Evolutionary conservation across 768 basidiomycete genomes (phyloP).

Genomic region (Termitomyces sp.): DNA sequence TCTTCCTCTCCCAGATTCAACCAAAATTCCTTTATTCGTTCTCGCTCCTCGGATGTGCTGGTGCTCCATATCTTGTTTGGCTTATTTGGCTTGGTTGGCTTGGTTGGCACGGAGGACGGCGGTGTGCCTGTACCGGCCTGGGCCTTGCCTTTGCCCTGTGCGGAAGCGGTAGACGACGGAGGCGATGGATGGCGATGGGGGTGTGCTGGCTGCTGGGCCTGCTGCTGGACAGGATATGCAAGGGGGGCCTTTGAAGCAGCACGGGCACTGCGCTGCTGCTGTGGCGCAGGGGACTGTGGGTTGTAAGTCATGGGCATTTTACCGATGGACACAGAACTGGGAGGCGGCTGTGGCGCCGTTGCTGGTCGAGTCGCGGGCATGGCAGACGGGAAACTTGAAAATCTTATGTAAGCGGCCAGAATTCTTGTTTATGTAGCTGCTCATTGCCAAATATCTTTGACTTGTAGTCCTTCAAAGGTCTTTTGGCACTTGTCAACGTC

Average conservation of each 20-base stretch:
- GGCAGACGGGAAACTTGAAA: constrained; percentile 21
- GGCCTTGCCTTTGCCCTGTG: constrained; percentile 24
- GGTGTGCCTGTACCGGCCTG: constrained; percentile 27
- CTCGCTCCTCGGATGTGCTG: constrained; percentile 86
- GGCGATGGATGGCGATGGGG: constrained; percentile 41
- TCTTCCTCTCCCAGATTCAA: constrained; percentile 88
- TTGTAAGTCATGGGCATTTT: constrained; percentile 89
- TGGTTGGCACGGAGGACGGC: constrained; percentile 29
- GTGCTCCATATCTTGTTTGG: constrained; percentile 94
- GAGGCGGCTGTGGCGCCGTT: constrained; percentile 36
- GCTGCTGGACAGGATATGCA: constrained; percentile 30
- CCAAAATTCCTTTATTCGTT: constrained; percentile 99
- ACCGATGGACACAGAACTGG: constrained; percentile 81
- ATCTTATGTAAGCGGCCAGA: constrained; percentile 20
- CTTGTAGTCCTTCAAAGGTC: neutral
- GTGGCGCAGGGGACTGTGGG: constrained; percentile 27
- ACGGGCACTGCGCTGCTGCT: constrained; percentile 38
- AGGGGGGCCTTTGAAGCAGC: constrained; percentile 44
- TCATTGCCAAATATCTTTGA: constrained; percentile 15
- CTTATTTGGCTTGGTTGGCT: constrained; percentile 57
- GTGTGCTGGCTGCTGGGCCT: constrained; percentile 29
- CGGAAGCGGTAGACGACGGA: constrained; percentile 38
- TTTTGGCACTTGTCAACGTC: neutral
- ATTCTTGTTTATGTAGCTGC: constrained; percentile 10
- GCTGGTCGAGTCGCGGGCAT: constrained; percentile 21